A percentile compares a stretch with the other conserved stretches of the same genome.
Evolutionary conservation across 139 green algal species (phyloP).

Genomic region (Astrephomene gubernaculifera): DNA sequence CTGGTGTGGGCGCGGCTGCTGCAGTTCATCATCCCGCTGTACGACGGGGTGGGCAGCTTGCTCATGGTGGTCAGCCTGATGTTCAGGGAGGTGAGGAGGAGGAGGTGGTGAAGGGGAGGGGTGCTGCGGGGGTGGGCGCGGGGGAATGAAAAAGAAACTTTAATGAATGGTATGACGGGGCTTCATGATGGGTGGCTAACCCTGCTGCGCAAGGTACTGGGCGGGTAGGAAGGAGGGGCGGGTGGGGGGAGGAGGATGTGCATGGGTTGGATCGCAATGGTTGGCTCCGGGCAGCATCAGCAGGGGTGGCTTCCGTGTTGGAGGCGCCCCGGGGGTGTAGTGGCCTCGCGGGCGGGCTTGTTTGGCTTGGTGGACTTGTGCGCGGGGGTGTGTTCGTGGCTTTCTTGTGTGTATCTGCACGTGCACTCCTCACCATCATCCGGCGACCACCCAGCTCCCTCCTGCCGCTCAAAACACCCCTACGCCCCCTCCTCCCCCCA

Average conservation of each 20-base stretch:
- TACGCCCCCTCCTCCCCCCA: background rate
- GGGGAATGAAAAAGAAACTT: background rate
- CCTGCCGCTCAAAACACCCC: background rate
- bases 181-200: background rate
- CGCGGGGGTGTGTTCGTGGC: no score
- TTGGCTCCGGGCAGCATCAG: no score
- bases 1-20: conserved; percentile 30
- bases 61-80: conserved; percentile 3
- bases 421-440: background rate
- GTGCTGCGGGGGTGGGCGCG: background rate
- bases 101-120: background rate
- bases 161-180: background rate
- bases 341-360: background rate
- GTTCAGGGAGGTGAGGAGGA: background rate
- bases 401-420: no score
- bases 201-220: background rate
- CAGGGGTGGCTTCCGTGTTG: background rate
- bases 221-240: no score
- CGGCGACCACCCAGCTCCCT: background rate
- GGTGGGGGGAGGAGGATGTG: no score
- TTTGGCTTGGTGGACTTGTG: background rate
- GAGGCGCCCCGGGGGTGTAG: background rate
- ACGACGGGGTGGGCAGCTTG: background rate
- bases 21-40: conserved; percentile 25
- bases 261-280: no score